phyloP scores from a whole-genome alignment of 768 basidiomycete genomes.

The Suillus variegatus region DNA sequence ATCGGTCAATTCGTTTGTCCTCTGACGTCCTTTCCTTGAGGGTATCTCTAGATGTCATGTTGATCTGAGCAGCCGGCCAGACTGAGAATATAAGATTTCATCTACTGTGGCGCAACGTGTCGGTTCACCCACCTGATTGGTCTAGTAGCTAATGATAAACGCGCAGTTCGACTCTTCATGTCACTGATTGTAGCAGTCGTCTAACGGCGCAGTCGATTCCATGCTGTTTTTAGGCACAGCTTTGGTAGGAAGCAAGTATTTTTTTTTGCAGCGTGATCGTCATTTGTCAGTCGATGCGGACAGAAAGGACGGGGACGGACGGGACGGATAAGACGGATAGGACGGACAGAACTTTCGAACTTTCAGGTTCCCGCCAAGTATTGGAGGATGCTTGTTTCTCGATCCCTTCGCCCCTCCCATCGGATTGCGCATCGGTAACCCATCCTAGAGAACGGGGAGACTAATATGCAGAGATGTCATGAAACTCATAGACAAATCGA shows the following conservation, averaged over 20 bases:
- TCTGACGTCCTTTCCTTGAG: neutral
- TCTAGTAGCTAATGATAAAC: neutral
- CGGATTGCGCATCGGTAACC: no score
- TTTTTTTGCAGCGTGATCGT: no score
- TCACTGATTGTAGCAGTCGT: neutral
- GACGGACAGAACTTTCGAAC: no score
- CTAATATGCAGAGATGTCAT: neutral
- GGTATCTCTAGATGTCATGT: neutral
- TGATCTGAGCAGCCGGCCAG: neutral
- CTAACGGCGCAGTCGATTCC: neutral
- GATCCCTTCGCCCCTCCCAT: neutral
- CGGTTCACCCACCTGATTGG: neutral
- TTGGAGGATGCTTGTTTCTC: neutral
- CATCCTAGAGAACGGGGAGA: neutral
- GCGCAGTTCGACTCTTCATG: slow-evolving; percentile 1
- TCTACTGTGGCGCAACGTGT: neutral
- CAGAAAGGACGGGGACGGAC: no score
- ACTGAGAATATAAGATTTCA: neutral
- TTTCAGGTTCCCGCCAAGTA: neutral
- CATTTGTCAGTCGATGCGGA: no score
- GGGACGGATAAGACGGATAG: no score
- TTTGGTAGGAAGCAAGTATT: neutral
- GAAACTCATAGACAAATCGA: neutral
- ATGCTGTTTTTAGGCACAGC: neutral
- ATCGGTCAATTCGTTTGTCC: neutral